phyloP scores from a whole-genome alignment of 352 stramenopile genomes.

The Phytophthora europaea region DNA sequence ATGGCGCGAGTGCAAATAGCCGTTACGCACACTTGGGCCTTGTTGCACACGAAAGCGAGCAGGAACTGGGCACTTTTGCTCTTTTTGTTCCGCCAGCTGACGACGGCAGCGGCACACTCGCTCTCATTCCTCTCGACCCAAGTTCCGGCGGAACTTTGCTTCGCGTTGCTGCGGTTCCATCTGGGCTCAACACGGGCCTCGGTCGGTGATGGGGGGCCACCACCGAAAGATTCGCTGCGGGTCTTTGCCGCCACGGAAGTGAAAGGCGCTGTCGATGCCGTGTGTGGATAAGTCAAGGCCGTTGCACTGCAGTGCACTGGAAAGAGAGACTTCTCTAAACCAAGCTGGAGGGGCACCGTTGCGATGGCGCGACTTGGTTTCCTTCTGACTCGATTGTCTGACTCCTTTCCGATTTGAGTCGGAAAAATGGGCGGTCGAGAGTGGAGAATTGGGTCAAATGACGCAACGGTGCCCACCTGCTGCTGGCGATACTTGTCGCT shows the following conservation, averaged over 20 bases:
- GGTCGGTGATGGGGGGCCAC: neutral
- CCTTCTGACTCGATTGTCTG: constrained; percentile 26
- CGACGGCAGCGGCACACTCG: neutral
- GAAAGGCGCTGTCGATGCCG: neutral
- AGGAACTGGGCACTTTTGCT: constrained; percentile 3
- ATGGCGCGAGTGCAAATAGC: constrained; percentile 7
- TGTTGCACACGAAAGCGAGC: constrained; percentile 16
- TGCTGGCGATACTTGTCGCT: neutral
- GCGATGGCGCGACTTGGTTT: constrained; percentile 10
- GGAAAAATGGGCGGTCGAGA: neutral
- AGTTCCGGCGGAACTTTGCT: constrained; percentile 4
- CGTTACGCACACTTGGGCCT: neutral
- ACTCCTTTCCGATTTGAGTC: constrained; percentile 8
- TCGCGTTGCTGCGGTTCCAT: constrained; percentile 15
- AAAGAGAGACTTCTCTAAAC: neutral
- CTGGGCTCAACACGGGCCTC: constrained; percentile 13
- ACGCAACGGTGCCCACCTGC: neutral
- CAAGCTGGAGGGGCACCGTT: neutral
- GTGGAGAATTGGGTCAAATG: neutral
- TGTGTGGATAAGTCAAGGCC: neutral
- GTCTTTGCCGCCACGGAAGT: constrained; percentile 3
- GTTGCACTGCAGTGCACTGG: neutral
- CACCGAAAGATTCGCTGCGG: neutral
- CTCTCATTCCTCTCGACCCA: neutral
- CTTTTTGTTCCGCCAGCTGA: constrained; percentile 26